Evolutionary conservation across 192 early-diverging fungal species (phyloP).

Genomic region (Dissophora globulifera): DNA sequence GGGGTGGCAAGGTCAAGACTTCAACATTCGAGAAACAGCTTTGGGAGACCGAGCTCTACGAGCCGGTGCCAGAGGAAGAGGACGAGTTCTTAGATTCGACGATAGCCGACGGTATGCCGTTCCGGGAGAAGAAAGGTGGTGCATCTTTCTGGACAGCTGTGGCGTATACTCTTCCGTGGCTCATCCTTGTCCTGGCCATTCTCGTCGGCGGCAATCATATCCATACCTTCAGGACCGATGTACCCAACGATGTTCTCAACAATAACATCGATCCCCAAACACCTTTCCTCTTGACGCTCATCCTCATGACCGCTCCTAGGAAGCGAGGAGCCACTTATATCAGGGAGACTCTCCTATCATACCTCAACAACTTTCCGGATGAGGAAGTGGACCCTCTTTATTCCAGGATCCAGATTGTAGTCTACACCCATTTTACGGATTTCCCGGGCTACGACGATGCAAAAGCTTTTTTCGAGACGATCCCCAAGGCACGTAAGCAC

Average conservation of each 20-base stretch:
- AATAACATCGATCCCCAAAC: slow-evolving; percentile 43
- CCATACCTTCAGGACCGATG: slow-evolving; percentile 28
- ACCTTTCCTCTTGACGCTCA: slow-evolving; percentile 56
- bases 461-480: slow-evolving; percentile 35
- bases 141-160: slow-evolving; percentile 12
- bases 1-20: slow-evolving; percentile 40
- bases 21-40: slow-evolving; percentile 33
- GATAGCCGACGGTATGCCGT: neutral
- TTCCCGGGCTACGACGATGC: slow-evolving; percentile 57
- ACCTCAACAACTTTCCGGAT: slow-evolving; percentile 58
- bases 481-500: slow-evolving; percentile 58
- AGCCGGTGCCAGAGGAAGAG: slow-evolving; percentile 27
- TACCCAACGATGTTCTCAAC: slow-evolving; percentile 24
- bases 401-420: slow-evolving; percentile 57
- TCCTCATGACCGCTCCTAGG: slow-evolving; percentile 65
- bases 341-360: slow-evolving; percentile 56
- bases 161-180: slow-evolving; percentile 15
- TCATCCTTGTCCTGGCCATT: slow-evolving; percentile 39
- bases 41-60: slow-evolving; percentile 26
- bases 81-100: slow-evolving; percentile 32
- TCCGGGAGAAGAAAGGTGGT: slow-evolving; percentile 23
- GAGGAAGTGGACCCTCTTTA: slow-evolving; percentile 57
- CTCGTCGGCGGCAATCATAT: slow-evolving; percentile 29
- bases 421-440: slow-evolving; percentile 65
- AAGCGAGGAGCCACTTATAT: slow-evolving; percentile 57